Base-by-base conservation (phyloP, 331 rosid species). In the Dryas integrifolia region DNA sequence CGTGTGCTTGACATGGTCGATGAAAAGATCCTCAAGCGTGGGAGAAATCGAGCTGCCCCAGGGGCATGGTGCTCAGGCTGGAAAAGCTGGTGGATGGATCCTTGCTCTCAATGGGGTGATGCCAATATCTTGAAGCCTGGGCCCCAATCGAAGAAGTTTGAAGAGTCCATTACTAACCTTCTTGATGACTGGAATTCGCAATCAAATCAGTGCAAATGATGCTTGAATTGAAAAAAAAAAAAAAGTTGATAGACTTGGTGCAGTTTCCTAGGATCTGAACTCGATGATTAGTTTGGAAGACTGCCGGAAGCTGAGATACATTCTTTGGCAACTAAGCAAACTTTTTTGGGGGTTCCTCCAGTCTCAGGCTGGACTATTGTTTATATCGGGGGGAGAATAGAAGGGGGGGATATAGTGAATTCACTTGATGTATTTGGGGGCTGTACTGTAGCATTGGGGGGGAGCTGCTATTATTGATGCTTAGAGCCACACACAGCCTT, bases 41-140 rank as follows among this genome's bases (percentile, higher is more conserved):
- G 88, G 64, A 66, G 39, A 10, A 74, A 86, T 18, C 82, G 24
- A 58, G 86, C 85, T 15, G 73, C 78, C 78, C 96, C 92, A 0
- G 98, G 97, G 26, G 91, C 89, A 3, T 91, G 97, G 98, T 94
- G 98, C 78, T 74, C 92, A 0, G 95, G 92, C 46, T 63, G 88
- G 85, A 84, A 75, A 74, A 81, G 84, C 73, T 85, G 98, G 97
- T 88, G 88, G 96, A 76, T 69, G 58, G 96, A 89, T 88, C 97
- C 97, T 0, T 94, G 98, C 79, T 80, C 97, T 47, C 89, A 85
- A 16, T 91, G 98, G 97, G 87, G 92, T 46, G 96, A 94, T 59
- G 92, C 88, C 70, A 83, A 89, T 70, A 72, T 67, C 74, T 60
- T 89, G 72, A 86, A 88, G 85, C 95, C 96, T 10, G 90, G 97